phyloP scores from a whole-genome alignment of 192 early-diverging fungal genomes.

The Coemansia sp. region DNA sequence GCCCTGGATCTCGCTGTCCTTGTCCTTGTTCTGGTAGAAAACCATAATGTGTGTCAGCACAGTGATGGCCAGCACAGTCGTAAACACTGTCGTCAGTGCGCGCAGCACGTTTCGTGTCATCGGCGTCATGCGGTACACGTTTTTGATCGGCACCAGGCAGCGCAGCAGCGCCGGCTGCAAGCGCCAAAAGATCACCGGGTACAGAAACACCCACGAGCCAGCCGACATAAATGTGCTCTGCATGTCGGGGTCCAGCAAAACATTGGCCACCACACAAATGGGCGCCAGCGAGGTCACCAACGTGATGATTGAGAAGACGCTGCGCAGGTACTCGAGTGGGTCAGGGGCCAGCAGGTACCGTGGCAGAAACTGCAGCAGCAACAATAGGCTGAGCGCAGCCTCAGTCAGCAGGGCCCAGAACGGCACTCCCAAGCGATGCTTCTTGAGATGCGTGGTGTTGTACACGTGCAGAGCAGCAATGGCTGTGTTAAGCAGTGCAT shows the following conservation, averaged over 20 bases:
- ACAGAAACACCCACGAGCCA: constrained; percentile 54
- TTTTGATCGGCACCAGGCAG: constrained; percentile 66
- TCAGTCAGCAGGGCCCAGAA: constrained; percentile 46
- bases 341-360: constrained; percentile 62
- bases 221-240: constrained; percentile 63
- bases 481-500: constrained; percentile 51
- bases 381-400: constrained; percentile 41
- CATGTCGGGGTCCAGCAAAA: constrained; percentile 36
- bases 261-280: constrained; percentile 47
- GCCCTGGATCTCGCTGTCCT: constrained; percentile 45
- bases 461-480: constrained; percentile 57
- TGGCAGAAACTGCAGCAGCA: constrained; percentile 63
- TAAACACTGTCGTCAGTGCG: constrained; percentile 62
- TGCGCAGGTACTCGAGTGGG: constrained; percentile 48
- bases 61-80: constrained; percentile 68
- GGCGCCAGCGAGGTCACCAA: constrained; percentile 61
- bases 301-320: constrained; percentile 58
- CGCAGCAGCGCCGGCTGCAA: constrained; percentile 62
- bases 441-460: constrained; percentile 55
- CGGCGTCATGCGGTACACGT: constrained; percentile 56
- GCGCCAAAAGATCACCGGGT: constrained; percentile 69
- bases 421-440: constrained; percentile 49
- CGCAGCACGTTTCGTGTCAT: constrained; percentile 66
- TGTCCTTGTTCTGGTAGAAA: constrained; percentile 58
- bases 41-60: constrained; percentile 69